phyloP scores from a whole-genome alignment of 148 eudicot genomes.

The Arctostaphylos glauca region DNA sequence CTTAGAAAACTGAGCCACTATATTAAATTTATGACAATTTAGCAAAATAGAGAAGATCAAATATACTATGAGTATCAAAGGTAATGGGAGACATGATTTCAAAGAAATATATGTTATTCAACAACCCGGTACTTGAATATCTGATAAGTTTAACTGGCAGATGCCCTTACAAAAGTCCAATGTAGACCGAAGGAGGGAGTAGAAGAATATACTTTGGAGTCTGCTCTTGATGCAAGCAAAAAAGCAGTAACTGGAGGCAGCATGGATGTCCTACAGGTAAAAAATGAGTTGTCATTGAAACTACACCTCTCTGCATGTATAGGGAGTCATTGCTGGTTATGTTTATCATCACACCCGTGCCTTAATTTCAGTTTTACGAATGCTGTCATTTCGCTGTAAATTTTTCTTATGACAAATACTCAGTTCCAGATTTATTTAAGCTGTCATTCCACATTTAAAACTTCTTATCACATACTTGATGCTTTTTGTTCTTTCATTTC shows the following conservation, averaged over 20 bases:
- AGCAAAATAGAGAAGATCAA: background rate
- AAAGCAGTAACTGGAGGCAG: conserved; percentile 81
- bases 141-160: conserved; percentile 40
- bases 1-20: background rate
- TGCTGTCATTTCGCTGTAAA: background rate
- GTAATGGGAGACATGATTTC: background rate
- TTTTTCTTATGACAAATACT: background rate
- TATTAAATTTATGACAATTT: background rate
- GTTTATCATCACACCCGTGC: background rate
- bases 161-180: conserved; percentile 58
- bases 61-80: background rate
- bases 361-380: background rate
- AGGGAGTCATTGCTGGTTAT: background rate
- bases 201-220: conserved; percentile 55
- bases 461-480: background rate
- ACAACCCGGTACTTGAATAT: background rate
- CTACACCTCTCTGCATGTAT: background rate
- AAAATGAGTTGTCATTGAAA: background rate
- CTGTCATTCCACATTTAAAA: background rate
- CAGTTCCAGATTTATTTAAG: background rate
- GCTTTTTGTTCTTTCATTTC: conserved; percentile 1
- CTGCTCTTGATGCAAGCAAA: conserved; percentile 74
- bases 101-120: background rate
- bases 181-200: conserved; percentile 48
- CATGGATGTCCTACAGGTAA: conserved; percentile 82